Base-by-base conservation (phyloP, 1,139 yeast species). In the Taiozyma sp. region DNA sequence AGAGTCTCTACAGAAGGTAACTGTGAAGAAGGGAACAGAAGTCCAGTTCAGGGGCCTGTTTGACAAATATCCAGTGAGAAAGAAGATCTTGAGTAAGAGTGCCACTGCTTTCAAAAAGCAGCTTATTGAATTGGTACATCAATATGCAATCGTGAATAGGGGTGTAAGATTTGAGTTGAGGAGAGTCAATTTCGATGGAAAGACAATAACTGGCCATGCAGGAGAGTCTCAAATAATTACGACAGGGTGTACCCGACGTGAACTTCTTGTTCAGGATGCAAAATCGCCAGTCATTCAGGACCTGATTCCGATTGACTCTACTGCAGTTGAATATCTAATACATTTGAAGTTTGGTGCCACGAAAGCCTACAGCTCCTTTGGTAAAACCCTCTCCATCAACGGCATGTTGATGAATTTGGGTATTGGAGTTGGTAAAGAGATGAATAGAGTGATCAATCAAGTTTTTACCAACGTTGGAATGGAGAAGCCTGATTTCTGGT, bases 11-110 rank as follows among this genome's bases (percentile, higher is more conserved):
- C 54, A 50, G 36, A 59, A 57, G 19, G 59, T 61, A 1, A 61
- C 77, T 0, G 62, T 63, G 5, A 50, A 64, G 1, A 54, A 55
- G 1, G 81, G 81, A 0, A 76, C 81, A 0, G 56, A 68, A 0
- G 59, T 76, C 1, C 59, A 55, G 1, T 56, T 75, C 3, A 57
- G 53, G 38, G 69, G 68, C 1, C 53, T 75, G 9, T 70, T 74
- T 48, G 57, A 59, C 8, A 59, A 62, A 0, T 55, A 69, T 4
- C 73, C 75, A 0, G 76, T 74, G 1, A 62, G 79, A 46, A 59
- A 62, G 42, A 65, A 68, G 19, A 60, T 70, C 41, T 57, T 68
- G 30, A 52, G 59, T 13, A 66, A 64, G 38, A 64, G 65, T 8
- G 7, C 12, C 3, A 9, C 27, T 1, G n/a, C 16, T 1, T 43